phyloP scores from a whole-genome alignment of 139 green algal species.

The Coelastrella sp. region DNA sequence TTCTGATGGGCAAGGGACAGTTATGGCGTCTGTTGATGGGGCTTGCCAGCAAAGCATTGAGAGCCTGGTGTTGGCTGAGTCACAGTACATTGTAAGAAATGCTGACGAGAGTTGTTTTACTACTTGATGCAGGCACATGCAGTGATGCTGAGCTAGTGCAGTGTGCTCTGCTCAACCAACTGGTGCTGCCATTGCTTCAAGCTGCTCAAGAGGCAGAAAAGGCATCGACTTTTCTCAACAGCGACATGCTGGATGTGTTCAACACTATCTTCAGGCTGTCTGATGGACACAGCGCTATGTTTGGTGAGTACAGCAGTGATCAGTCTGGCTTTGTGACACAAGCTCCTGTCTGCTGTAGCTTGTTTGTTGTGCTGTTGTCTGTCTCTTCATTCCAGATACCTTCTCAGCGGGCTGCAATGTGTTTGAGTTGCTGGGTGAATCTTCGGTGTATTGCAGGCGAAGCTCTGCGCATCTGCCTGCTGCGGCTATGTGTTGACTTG shows the following conservation, averaged over 20 bases:
- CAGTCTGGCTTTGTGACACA: too few species aligned
- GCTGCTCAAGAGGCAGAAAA: constrained; percentile 4
- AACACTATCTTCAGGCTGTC: constrained; percentile 16
- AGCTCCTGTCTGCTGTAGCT: neutral
- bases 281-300: constrained; percentile 1
- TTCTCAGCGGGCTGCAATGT: too few species aligned
- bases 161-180: constrained; percentile 25
- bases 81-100: neutral
- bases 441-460: constrained; percentile 57
- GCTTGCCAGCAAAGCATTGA: too few species aligned
- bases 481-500: constrained; percentile 83
- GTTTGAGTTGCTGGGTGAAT: too few species aligned
- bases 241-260: constrained; percentile 17
- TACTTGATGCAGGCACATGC: constrained; percentile 13
- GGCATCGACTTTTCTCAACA: neutral
- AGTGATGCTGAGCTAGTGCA: constrained; percentile 34
- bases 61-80: neutral
- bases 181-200: constrained; percentile 47
- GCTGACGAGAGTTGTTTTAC: neutral
- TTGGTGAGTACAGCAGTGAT: constrained; percentile 7
- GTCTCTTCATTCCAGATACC: too few species aligned
- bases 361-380: neutral
- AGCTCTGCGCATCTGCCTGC: constrained; percentile 76
- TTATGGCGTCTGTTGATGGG: too few species aligned
- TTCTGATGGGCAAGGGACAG: too few species aligned